These are phyloP conservation scores for Limonium bicolor DNA, from an alignment of 148 eudicot species.

Conservation along the genomic window DNA sequence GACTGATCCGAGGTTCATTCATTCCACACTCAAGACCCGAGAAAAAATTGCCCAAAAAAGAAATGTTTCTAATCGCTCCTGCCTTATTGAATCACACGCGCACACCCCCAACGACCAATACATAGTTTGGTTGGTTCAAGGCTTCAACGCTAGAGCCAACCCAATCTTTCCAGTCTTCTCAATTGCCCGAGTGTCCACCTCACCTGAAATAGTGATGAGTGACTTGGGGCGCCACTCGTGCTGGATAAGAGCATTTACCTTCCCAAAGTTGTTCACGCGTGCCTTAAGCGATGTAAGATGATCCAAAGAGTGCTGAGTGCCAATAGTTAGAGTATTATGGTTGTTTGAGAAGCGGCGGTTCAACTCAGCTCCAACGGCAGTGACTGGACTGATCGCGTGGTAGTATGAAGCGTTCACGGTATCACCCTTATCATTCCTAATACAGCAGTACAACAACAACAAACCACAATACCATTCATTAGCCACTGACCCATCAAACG, in stretches of 20 bases:
- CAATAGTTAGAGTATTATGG: constrained; percentile 60
- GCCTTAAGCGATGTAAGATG: constrained; percentile 59
- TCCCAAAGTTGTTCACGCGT: constrained; percentile 60
- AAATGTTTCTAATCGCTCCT: no score
- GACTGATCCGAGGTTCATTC: no score
- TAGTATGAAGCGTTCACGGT: constrained; percentile 51
- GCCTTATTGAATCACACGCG: no score
- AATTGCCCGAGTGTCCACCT: constrained; percentile 59
- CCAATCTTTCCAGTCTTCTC: constrained; percentile 75
- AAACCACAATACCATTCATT: no score
- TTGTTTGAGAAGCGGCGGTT: constrained; percentile 59
- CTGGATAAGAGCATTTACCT: constrained; percentile 60
- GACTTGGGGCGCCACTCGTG: constrained; percentile 78
- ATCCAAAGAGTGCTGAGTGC: constrained; percentile 53
- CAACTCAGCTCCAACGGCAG: constrained; percentile 61
- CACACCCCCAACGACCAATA: no score
- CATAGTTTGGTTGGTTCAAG: no score
- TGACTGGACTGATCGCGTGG: constrained; percentile 38
- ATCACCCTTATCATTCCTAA: constrained; percentile 78
- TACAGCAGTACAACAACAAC: no score
- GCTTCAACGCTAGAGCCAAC: constrained; percentile 65
- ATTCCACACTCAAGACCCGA: no score
- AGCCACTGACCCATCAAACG: no score
- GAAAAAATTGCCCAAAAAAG: no score
- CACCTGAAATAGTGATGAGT: constrained; percentile 57